These are phyloP conservation scores for Phytophthora pseudosyringae DNA, from an alignment of 352 stramenopile genomes.

Conservation along the genomic window DNA sequence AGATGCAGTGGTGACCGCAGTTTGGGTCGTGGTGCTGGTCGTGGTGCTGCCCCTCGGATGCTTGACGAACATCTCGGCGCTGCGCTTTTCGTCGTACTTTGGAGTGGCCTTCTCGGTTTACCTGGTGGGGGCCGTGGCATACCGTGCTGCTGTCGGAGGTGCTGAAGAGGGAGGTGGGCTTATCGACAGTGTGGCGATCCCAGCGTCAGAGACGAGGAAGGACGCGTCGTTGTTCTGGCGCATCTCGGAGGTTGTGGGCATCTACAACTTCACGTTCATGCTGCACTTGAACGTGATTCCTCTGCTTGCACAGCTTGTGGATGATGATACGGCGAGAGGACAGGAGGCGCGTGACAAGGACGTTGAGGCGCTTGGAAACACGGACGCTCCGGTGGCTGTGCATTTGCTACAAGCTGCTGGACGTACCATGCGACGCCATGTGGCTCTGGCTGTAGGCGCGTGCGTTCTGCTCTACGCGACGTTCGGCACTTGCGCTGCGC, in stretches of 20 bases:
- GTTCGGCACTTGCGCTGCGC: slow-evolving; percentile 65
- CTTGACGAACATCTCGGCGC: slow-evolving; percentile 73
- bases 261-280: slow-evolving; percentile 90
- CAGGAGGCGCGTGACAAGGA: slow-evolving; percentile 14
- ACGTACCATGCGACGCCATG: slow-evolving; percentile 48
- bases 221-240: slow-evolving; percentile 45
- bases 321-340: slow-evolving; percentile 25
- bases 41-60: slow-evolving; percentile 70
- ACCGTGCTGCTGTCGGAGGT: slow-evolving; percentile 44
- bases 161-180: slow-evolving; percentile 7
- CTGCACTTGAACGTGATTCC: slow-evolving; percentile 84
- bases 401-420: slow-evolving; percentile 32
- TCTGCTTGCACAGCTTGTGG: slow-evolving; percentile 63
- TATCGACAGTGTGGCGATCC: background rate
- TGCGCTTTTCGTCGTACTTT: slow-evolving; percentile 80
- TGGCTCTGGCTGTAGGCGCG: slow-evolving; percentile 50
- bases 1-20: slow-evolving; percentile 37
- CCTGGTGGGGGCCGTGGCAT: slow-evolving; percentile 65
- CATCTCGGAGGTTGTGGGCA: slow-evolving; percentile 66
- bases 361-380: slow-evolving; percentile 12
- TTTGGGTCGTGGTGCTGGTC: slow-evolving; percentile 70
- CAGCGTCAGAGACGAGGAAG: background rate
- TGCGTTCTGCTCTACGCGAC: slow-evolving; percentile 67
- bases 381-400: slow-evolving; percentile 18
- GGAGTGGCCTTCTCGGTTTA: slow-evolving; percentile 77